A percentile compares a stretch with the other conserved stretches of the same genome.
Conservation (phyloP, 177 flowering plant species). For the Vitis hybrid region DNA sequence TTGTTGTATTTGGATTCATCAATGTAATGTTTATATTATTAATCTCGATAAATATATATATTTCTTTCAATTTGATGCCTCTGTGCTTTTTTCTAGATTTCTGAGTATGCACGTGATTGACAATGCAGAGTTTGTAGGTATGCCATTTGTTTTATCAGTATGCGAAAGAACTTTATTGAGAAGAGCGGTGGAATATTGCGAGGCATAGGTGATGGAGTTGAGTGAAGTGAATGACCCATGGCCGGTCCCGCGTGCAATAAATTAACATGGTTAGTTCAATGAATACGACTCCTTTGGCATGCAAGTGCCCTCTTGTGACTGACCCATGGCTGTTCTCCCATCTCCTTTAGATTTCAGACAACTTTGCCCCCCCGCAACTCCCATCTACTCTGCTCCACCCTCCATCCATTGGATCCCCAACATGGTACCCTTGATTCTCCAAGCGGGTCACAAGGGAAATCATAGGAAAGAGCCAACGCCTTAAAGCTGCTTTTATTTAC, state of each 20-base stretch:
- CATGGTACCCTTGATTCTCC: too few relatives aligned
- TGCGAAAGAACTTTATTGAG: not conserved
- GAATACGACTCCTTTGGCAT: constrained; percentile 14
- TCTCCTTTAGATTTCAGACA: constrained; percentile 15
- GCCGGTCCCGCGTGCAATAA: constrained; percentile 27
- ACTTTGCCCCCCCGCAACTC: not conserved
- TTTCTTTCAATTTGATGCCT: not conserved
- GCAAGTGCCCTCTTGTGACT: constrained; percentile 23
- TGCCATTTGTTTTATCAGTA: constrained; percentile 35
- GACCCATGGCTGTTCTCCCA: constrained; percentile 15
- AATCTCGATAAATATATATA: not conserved
- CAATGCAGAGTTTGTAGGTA: constrained; percentile 39
- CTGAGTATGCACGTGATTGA: constrained; percentile 38
- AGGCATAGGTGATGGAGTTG: constrained; percentile 7
- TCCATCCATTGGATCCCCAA: not conserved
- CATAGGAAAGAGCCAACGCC: constrained; percentile 4
- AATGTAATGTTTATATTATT: constrained; percentile 11
- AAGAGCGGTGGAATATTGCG: constrained; percentile 21
- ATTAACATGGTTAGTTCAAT: constrained; percentile 11
- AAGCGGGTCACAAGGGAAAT: not conserved
- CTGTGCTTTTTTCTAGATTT: constrained; percentile 8
- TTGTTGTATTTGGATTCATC: constrained; percentile 24
- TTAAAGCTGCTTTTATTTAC: constrained; percentile 5
- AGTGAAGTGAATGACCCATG: constrained; percentile 9
- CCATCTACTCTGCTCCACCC: not conserved